Conservation (phyloP, 106 monocot species). For the Acorus calamus region DNA sequence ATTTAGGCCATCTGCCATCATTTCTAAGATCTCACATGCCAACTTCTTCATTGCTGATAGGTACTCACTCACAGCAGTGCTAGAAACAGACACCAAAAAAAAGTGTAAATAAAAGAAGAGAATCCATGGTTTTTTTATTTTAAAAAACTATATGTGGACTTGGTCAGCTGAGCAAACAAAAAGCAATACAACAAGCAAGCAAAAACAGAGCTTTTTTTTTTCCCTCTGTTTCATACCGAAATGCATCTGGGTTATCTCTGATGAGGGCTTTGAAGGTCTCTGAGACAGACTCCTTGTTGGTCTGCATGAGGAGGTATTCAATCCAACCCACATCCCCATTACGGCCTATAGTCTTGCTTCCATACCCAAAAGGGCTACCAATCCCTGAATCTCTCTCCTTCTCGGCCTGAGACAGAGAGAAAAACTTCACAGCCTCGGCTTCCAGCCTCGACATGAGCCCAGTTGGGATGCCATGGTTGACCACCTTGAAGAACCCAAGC, state of each 20-base stretch:
- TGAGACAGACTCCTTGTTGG: slow-evolving; percentile 9
- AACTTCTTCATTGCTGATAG: slow-evolving; percentile 37
- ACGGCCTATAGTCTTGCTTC: slow-evolving; percentile 53
- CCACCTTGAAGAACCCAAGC: slow-evolving; percentile 72
- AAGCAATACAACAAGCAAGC: too few species aligned
- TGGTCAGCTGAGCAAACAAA: too few species aligned
- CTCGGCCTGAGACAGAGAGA: slow-evolving; percentile 30
- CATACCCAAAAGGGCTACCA: slow-evolving; percentile 56
- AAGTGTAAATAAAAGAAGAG: background rate
- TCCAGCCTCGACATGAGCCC: slow-evolving; percentile 32
- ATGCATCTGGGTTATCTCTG: background rate
- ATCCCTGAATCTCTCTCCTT: slow-evolving; percentile 37
- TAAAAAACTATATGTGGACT: background rate
- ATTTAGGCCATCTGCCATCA: slow-evolving; percentile 56
- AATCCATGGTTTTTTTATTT: background rate
- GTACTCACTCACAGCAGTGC: slow-evolving; percentile 53
- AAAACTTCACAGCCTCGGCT: slow-evolving; percentile 42
- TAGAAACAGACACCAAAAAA: slow-evolving; percentile 6
- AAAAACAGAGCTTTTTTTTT: background rate
- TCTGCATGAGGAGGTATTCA: slow-evolving; percentile 68
- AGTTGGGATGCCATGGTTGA: slow-evolving; percentile 38
- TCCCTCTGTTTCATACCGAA: background rate
- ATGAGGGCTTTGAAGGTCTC: background rate
- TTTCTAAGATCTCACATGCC: slow-evolving; percentile 43
- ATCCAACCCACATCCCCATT: slow-evolving; percentile 86